These are phyloP conservation scores for Gracilaria domingensis DNA, from an alignment of 23 red algal genomes.

Conservation along the genomic window DNA sequence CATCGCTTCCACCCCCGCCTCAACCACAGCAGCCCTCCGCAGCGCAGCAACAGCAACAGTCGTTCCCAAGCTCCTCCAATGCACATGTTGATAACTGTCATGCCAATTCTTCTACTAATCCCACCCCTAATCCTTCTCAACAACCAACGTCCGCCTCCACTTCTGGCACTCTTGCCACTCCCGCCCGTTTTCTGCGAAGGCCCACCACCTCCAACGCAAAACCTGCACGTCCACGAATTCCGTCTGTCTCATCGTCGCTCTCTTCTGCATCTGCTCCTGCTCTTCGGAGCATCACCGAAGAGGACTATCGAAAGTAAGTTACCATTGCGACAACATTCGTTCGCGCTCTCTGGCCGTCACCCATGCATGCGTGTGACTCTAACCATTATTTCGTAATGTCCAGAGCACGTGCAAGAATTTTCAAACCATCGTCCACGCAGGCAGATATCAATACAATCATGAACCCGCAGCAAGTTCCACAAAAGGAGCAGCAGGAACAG, in stretches of 20 bases:
- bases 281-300: constrained; percentile 56
- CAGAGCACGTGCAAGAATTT: constrained; percentile 64
- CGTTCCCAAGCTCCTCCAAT: neutral
- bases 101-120: neutral
- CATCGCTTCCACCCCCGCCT: constrained; percentile 15
- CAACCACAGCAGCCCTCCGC: neutral
- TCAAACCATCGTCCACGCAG: constrained; percentile 14
- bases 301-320: constrained; percentile 72
- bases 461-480: neutral
- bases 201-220: neutral
- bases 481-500: neutral
- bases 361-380: neutral
- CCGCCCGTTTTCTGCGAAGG: constrained; percentile 17
- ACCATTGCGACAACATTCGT: neutral
- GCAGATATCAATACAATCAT: neutral
- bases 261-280: constrained; percentile 18
- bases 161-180: neutral
- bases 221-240: neutral
- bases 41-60: neutral
- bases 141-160: neutral
- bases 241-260: neutral
- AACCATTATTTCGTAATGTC: neutral
- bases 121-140: neutral
- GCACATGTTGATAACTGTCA: neutral
- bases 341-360: neutral